Percentiles rank a stretch among this genome's conserved stretches.
These are phyloP conservation scores for Pueraria montana DNA, from an alignment of 306 rosid species.

Conservation along the genomic window DNA sequence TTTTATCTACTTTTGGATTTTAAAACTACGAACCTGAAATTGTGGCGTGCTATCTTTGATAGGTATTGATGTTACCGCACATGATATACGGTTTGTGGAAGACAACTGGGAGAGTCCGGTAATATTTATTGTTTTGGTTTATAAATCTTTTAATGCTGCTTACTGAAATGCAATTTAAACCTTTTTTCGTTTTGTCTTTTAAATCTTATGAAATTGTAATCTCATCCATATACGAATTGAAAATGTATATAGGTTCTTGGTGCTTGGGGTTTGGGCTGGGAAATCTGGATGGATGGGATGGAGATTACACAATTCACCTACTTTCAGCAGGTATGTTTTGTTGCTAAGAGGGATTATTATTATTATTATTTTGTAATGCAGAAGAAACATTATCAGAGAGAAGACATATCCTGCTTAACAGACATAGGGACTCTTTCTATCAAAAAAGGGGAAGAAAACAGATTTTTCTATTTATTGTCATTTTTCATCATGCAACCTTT, in stretches of 20 bases:
- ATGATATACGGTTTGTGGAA: conserved; percentile 98
- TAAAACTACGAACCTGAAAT: conserved; percentile 45
- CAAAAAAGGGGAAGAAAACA: neutral
- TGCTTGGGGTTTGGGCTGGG: conserved; percentile 99
- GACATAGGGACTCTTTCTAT: neutral
- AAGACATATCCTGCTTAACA: conserved; percentile 21
- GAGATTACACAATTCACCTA: conserved; percentile 99
- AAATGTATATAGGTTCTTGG: conserved; percentile 84
- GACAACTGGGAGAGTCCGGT: conserved; percentile 99
- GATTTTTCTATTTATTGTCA: conserved; percentile 6
- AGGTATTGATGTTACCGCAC: conserved; percentile 90
- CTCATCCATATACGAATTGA: conserved; percentile 36
- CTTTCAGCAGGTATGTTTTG: conserved; percentile 86
- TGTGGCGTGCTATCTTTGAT: conserved; percentile 48
- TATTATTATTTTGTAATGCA: conserved; percentile 2
- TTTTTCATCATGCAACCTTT: conserved; percentile 7
- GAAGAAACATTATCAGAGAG: conserved; percentile 6
- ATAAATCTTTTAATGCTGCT: conserved; percentile 6
- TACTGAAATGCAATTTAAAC: conserved; percentile 45
- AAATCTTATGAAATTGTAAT: conserved; percentile 17
- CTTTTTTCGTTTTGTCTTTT: neutral
- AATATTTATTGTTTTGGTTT: conserved; percentile 50
- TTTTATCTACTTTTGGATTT: conserved; percentile 33
- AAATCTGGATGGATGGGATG: conserved; percentile 99
- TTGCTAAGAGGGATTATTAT: conserved; percentile 1